Conservation (phyloP, 345 rosid species). For the Linum lewisii region DNA sequence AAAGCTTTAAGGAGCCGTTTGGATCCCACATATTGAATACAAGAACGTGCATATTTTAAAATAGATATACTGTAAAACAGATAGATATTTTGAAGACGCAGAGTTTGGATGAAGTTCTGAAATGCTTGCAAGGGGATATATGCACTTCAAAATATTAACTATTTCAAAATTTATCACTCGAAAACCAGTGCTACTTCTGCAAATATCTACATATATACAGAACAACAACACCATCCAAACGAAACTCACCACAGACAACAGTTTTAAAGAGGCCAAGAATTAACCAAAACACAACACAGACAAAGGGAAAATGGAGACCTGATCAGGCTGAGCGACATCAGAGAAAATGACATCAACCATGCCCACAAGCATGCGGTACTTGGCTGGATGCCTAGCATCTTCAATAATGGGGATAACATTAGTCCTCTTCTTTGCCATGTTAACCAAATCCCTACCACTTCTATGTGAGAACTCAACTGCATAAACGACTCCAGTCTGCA, state of each 20-base stretch:
- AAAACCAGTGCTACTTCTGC: too few species aligned
- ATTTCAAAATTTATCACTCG: too few species aligned
- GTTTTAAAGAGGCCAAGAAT: too few species aligned
- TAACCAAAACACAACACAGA: background rate
- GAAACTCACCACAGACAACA: too few species aligned
- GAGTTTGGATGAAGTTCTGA: too few species aligned
- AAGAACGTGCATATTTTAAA: background rate
- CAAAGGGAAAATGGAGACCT: constrained; percentile 41
- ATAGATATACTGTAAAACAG: too few species aligned
- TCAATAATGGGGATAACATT: constrained; percentile 93
- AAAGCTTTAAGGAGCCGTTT: background rate
- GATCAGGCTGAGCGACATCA: constrained; percentile 99
- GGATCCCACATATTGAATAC: background rate
- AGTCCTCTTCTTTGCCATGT: constrained; percentile 97
- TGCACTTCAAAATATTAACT: too few species aligned
- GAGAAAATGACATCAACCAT: constrained; percentile 99
- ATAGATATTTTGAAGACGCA: too few species aligned
- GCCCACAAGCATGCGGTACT: constrained; percentile 93
- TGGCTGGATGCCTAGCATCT: constrained; percentile 96
- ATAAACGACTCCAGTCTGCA: constrained; percentile 78
- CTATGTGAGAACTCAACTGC: constrained; percentile 95
- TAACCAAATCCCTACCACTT: constrained; percentile 96
- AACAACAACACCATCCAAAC: too few species aligned
- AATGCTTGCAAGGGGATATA: too few species aligned
- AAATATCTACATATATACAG: too few species aligned